Base-by-base conservation (phyloP, 2,329 filamentous ascomycete species). In the Ascochyta fabae region DNA sequence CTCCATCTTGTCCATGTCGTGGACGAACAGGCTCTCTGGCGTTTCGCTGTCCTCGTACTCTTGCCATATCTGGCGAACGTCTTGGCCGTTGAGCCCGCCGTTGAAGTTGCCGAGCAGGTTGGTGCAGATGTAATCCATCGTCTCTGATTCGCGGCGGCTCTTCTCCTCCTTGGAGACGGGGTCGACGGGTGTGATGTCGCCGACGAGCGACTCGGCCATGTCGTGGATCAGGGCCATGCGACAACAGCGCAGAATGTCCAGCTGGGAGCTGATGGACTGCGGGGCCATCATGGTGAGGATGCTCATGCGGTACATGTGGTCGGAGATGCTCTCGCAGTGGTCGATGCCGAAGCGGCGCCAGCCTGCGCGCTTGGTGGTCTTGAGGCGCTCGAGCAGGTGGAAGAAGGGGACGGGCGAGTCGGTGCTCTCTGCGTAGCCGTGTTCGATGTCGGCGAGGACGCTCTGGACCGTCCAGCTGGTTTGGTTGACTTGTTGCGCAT, bases 291-390 rank as follows among this genome's bases (percentile, higher is more conserved):
- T 91, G 61, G 91, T 92, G 76, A 99, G 92, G 65, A 99, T 85
- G 45, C 93, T 92, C 95, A 99, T 99, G 78, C 95, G 92, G 79
- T 98, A 99, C 95, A 99, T 99, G 83, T 99, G 95, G 79, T 99
- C 95, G 49, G 91, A 85, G 72, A 99, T 97, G 2, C 92, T 96
- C 77, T 99, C 95, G 74, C 91, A 90, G 54, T 78, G 62, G 53
- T 75, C 65, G 63, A 99, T 92, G 35, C 87, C 87, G 73, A 97
- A 97, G 34, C 95, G 86, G 52, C 90, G 86, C 95, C 95, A 99
- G 62, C 95, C 95, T 78, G 97, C 95, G 58, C 95, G 89, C 77
- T 96, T 96, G 59, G 91, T 96, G 7, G 93, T 97, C 84, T 99
- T 99, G 53, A 99, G 85, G 45, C 91, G 89, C 77, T 96, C 91